These are phyloP conservation scores for Amauroascus niger DNA, from an alignment of 2,329 filamentous ascomycete genomes.

Conservation along the genomic window DNA sequence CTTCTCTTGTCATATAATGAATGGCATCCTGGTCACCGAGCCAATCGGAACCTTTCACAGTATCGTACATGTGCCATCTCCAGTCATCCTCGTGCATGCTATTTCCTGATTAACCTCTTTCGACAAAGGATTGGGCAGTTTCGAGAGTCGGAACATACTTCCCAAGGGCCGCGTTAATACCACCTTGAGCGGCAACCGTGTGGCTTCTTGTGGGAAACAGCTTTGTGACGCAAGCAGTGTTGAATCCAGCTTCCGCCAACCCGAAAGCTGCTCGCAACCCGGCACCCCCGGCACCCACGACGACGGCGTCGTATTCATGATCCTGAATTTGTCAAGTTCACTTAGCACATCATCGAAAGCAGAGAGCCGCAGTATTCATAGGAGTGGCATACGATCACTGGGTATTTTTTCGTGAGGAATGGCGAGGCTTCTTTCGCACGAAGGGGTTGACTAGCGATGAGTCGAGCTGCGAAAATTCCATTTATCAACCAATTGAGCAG, in stretches of 20 bases:
- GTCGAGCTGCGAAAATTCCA: conserved; percentile 52
- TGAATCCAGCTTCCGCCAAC: conserved; percentile 54
- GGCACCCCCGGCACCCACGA: conserved; percentile 58
- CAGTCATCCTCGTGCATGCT: conserved; percentile 48
- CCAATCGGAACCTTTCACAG: conserved; percentile 51
- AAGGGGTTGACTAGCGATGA: conserved; percentile 75
- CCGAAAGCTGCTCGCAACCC: conserved; percentile 56
- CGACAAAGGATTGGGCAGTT: background rate
- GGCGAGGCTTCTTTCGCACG: conserved; percentile 88
- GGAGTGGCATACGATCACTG: conserved; percentile 64
- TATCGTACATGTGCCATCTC: conserved; percentile 54
- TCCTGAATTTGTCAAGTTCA: conserved; percentile 46
- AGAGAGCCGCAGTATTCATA: background rate
- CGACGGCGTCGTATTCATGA: conserved; percentile 96
- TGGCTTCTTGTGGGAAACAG: conserved; percentile 55
- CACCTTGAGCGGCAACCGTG: conserved; percentile 58
- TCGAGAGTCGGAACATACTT: conserved; percentile 28
- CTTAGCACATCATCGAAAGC: background rate
- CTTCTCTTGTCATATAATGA: conserved; percentile 51
- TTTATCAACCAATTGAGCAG: background rate
- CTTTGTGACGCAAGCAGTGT: conserved; percentile 56
- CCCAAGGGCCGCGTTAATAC: conserved; percentile 52
- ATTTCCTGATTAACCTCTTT: conserved; percentile 14
- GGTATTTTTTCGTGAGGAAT: conserved; percentile 81
- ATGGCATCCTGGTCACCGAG: conserved; percentile 52